Evolutionary conservation across 1,284 basidiomycete genomes (phyloP).

Genomic region (Chalciporus piperatoides): DNA sequence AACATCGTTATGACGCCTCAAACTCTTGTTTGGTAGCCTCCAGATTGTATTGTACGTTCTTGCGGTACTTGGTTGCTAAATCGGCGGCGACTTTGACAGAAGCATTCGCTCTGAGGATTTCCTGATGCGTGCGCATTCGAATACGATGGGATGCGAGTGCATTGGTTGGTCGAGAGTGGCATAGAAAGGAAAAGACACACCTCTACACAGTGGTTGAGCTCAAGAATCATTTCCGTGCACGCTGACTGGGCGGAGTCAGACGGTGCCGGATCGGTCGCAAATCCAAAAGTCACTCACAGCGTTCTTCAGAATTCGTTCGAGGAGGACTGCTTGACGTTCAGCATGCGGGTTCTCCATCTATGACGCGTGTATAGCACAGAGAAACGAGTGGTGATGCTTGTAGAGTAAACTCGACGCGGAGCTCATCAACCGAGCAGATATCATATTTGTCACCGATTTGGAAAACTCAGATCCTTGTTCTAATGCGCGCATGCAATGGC

Average conservation of each 20-base stretch:
- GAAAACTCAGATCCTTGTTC: too few relatives aligned
- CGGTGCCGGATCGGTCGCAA: background rate
- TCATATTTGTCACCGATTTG: too few relatives aligned
- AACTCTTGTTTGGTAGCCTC: conserved; percentile 53
- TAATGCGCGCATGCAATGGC: background rate
- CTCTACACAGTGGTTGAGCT: conserved; percentile 77
- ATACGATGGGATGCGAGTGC: background rate
- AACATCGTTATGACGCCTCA: conserved; percentile 2
- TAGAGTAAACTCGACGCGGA: background rate
- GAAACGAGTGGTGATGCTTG: background rate
- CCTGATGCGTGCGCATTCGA: conserved; percentile 38
- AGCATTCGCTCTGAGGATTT: conserved; percentile 67
- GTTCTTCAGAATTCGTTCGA: conserved; percentile 89
- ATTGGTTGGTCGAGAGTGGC: background rate
- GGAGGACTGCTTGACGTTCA: conserved; percentile 82
- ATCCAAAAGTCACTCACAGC: conserved; percentile 51
- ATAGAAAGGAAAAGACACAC: conserved; percentile 35
- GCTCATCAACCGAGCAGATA: too few relatives aligned
- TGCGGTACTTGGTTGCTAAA: conserved; percentile 74
- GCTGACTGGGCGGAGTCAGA: conserved; percentile 51
- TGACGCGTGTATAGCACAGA: conserved; percentile 7
- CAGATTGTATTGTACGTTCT: conserved; percentile 84
- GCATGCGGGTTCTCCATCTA: conserved; percentile 89
- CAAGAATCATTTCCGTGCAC: conserved; percentile 76
- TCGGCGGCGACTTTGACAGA: conserved; percentile 74